Conservation (phyloP, 2,329 filamentous ascomycete genomes). For the Sporothrix protearum region DNA sequence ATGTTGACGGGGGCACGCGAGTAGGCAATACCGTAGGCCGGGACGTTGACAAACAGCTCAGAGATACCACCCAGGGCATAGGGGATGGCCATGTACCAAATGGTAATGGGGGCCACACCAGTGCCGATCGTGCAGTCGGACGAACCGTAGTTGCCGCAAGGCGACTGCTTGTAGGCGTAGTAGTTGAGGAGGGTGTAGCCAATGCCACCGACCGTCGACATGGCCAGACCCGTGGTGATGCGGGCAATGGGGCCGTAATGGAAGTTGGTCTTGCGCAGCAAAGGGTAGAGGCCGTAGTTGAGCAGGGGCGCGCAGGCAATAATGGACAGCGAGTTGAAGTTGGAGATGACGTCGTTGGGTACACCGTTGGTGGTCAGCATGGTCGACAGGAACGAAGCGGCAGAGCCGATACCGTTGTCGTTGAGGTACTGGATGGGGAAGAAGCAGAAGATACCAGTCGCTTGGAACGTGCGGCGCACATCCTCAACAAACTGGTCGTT, state of each 20-base stretch:
- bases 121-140: conserved; percentile 36
- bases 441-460: conserved; percentile 65
- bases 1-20: conserved; percentile 75
- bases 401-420: conserved; percentile 49
- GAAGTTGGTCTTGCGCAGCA: conserved; percentile 60
- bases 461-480: conserved; percentile 64
- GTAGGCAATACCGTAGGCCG: conserved; percentile 51
- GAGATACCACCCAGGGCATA: conserved; percentile 51
- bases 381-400: conserved; percentile 47
- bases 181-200: conserved; percentile 43
- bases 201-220: conserved; percentile 47
- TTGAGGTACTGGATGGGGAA: conserved; percentile 46
- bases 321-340: conserved; percentile 69
- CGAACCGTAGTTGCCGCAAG: conserved; percentile 43
- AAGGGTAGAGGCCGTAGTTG: conserved; percentile 65
- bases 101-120: conserved; percentile 44
- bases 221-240: conserved; percentile 56
- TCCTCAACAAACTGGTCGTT: conserved; percentile 41
- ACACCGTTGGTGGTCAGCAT: conserved; percentile 58
- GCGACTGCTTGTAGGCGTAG: conserved; percentile 43
- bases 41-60: conserved; percentile 51
- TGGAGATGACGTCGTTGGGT: conserved; percentile 72
- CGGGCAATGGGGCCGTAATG: conserved; percentile 72
- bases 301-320: conserved; percentile 71
- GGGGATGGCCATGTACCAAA: conserved; percentile 56